These are phyloP conservation scores for Rhodotorula sp. DNA, from an alignment of 1,284 basidiomycete genomes.

Conservation along the genomic window DNA sequence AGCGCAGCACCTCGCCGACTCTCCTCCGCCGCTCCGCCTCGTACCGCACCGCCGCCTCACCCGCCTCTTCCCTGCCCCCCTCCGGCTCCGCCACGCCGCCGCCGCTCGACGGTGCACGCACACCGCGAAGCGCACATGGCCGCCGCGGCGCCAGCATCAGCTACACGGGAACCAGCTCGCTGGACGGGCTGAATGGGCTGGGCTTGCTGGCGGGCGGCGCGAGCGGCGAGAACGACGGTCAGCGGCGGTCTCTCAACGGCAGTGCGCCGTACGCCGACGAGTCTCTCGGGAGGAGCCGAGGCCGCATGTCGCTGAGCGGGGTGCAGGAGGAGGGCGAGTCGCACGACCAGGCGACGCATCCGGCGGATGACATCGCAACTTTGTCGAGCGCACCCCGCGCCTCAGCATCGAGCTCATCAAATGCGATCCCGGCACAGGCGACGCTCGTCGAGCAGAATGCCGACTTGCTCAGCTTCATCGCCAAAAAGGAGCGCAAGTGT, in stretches of 20 bases:
- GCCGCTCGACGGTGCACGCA: neutral
- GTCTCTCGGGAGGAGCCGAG: neutral
- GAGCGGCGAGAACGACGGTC: neutral
- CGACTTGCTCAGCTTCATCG: slow-evolving; percentile 48
- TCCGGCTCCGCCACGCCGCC: neutral
- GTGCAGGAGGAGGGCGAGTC: neutral
- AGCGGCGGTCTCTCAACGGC: neutral
- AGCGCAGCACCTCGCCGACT: slow-evolving; percentile 1
- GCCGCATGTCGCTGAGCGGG: neutral
- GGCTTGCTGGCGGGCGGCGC: neutral
- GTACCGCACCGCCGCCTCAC: neutral
- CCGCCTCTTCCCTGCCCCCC: neutral
- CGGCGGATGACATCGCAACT: neutral
- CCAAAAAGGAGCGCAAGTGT: slow-evolving; percentile 50
- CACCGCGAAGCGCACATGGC: neutral
- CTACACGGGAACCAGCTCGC: neutral
- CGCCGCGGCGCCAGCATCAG: neutral
- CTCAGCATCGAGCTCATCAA: neutral
- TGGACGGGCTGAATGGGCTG: neutral
- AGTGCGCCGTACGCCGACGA: neutral
- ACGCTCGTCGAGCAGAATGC: slow-evolving; percentile 38
- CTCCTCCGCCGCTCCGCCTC: slow-evolving; percentile 10
- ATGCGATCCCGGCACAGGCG: slow-evolving; percentile 14
- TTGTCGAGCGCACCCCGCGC: neutral
- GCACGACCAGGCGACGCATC: neutral